Evolutionary conservation across 768 basidiomycete genomes (phyloP), one percentile per base, ranked within the genome.

Genomic region (Lactifluus rugatus): DNA sequence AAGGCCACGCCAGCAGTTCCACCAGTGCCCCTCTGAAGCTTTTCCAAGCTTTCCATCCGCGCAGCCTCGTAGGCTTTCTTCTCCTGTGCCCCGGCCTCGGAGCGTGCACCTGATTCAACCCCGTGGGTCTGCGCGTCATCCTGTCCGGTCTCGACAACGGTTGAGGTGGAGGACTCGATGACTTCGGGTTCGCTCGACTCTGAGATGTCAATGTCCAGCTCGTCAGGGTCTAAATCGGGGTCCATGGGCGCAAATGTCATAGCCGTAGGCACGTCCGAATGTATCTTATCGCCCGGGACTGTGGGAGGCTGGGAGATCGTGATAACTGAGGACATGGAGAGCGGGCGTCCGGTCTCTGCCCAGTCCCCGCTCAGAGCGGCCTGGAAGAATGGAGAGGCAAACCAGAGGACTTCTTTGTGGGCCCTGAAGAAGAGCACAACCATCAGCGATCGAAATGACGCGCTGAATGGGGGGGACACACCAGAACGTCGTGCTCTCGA

Each of bases 351-450:
- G 6, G 86, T 93, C 73, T 95, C 93, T 11, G 88, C 87, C 93
- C 93, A 95, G 66, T 89, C 82, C 10, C 93, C 93, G 64, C 89
- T 89, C 48, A 95, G 74, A 9, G 91, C 85, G 17, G 89, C 90
- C 70, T 93, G 86, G 70, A 95, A 95, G 76, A 95, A 95, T 0
- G 93, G 90, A n/a, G 91, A 93, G 4, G 92, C 87, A 68, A 93
- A 95, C 71, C 85, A 87, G 5, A 95, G 74, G 28, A 95, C 82
- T 67, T 94, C 92, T 69, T 90, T 93, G 72, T 95, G 93, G 0
- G 87, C 86, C 89, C 89, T 92, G 67, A 45, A 42, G 7, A 25
- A 31, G 7, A 19, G 13, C 10, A 8, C 36, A 10, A 28, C 37
- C 39, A 16, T 31, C 39, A 50, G 56, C 50, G 28, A 36, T 51